Evolutionary conservation across 371 early-diverging fungal genomes (phyloP), one percentile per base, ranked within the genome.

Genomic region (Mucor indicus): DNA sequence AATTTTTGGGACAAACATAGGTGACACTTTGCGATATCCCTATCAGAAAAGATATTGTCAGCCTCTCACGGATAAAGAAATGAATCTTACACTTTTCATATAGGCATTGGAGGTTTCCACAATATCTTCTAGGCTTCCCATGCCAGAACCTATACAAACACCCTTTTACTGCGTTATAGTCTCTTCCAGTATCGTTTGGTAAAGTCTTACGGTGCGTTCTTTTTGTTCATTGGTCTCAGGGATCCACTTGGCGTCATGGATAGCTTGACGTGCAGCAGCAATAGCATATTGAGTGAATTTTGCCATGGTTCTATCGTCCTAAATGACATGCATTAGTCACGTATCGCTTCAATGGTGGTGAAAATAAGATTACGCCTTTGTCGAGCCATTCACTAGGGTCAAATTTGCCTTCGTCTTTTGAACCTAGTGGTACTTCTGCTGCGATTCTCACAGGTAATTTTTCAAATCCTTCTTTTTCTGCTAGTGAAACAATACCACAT

Each of bases 61-160:
- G 3, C 29, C 17, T 2, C 22, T 16, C n/a, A n/a, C n/a, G n/a
- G n/a, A n/a, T n/a, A n/a, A n/a, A n/a, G n/a, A n/a, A n/a, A 5
- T 4, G 17, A 15, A 22, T 17, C 3, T 63, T 83, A 84, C 86
- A 10, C 72, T 72, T 35, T 71, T 60, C 6, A 55, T 52, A 50
- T 77, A 87, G 37, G 74, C 69, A n/a, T 63, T 50, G 0, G 85
- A 57, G 5, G 81, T 85, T 0, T 64, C 59, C 0, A 77, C 80
- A 46, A 93, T 82, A 54, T 95, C 98, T 17, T 93, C 92, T 21
- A 96, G 60, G 39, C 89, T 84, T 22, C 96, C 96, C 60, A 97
- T 93, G 4, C 96, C 95, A 4, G 91, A 89, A 11, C 96, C 95
- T 30, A 93, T 80, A 62, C 91, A 91, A 4, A 92, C 91, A 48